Evolutionary conservation across 2,329 filamentous ascomycete species (phyloP).

Genomic region (Hymenoscyphus occultus): DNA sequence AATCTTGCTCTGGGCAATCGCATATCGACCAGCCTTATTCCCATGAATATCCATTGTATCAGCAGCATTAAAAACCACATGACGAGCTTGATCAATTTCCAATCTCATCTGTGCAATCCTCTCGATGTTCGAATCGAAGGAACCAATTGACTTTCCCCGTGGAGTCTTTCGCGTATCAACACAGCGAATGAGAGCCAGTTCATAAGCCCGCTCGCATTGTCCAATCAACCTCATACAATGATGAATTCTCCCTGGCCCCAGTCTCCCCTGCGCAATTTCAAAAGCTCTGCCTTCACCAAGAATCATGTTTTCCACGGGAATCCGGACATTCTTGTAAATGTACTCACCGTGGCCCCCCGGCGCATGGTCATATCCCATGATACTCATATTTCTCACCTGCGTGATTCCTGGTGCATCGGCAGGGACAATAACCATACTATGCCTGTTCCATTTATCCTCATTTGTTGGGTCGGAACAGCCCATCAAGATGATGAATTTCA

Average conservation of each 20-base stretch:
- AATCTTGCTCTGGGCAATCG: constrained; percentile 44
- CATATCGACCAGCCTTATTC: constrained; percentile 41
- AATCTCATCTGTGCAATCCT: constrained; percentile 42
- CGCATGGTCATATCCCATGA: constrained; percentile 44
- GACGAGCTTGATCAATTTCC: constrained; percentile 41
- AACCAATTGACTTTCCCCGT: constrained; percentile 40
- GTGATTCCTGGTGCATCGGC: constrained; percentile 39
- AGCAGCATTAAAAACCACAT: constrained; percentile 42
- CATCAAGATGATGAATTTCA: constrained; percentile 28
- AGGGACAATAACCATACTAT: constrained; percentile 41
- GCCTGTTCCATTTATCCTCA: constrained; percentile 40
- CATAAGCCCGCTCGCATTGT: constrained; percentile 43
- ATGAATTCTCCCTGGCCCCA: constrained; percentile 43
- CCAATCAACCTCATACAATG: constrained; percentile 44
- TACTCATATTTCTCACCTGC: constrained; percentile 40
- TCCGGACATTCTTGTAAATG: constrained; percentile 41
- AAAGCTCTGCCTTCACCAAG: constrained; percentile 42
- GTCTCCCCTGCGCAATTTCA: constrained; percentile 42
- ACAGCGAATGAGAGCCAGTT: constrained; percentile 40
- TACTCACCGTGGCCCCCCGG: constrained; percentile 44
- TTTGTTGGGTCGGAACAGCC: constrained; percentile 41
- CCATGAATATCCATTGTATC: constrained; percentile 42
- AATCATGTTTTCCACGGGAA: constrained; percentile 42
- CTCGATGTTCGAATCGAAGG: constrained; percentile 43
- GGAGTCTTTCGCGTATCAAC: constrained; percentile 40